Evolutionary conservation across 805 yeast genomes (phyloP).

Genomic region (Metschnikowia santaceciliae): DNA sequence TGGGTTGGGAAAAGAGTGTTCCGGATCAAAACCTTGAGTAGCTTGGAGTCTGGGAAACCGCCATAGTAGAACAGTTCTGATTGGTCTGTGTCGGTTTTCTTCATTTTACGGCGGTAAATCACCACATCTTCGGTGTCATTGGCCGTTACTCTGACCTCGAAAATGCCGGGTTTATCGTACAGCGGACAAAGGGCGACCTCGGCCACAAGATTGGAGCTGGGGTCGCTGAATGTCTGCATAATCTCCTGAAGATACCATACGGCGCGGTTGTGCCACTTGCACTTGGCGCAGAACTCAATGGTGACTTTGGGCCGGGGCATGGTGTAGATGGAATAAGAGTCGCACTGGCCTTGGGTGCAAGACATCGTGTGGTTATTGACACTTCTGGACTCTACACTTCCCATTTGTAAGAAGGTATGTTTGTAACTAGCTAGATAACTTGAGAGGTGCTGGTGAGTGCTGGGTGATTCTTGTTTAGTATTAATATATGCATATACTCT

Average conservation of each 20-base stretch:
- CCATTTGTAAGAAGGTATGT: too few species aligned
- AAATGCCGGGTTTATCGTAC: slow-evolving; percentile 22
- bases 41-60: slow-evolving; percentile 87
- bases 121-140: slow-evolving; percentile 9
- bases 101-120: slow-evolving; percentile 56
- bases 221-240: slow-evolving; percentile 70
- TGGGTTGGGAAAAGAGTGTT: slow-evolving; percentile 52
- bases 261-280: slow-evolving; percentile 88
- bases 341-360: background rate
- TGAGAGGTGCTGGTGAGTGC: too few species aligned
- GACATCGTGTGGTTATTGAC: background rate
- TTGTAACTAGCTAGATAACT: too few species aligned
- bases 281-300: slow-evolving; percentile 73
- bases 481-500: background rate
- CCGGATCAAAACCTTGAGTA: slow-evolving; percentile 64
- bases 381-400: background rate
- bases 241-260: slow-evolving; percentile 86
- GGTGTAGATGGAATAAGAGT: background rate
- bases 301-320: slow-evolving; percentile 49
- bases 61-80: slow-evolving; percentile 39
- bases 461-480: background rate
- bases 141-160: slow-evolving; percentile 12
- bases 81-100: slow-evolving; percentile 28
- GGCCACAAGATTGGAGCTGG: slow-evolving; percentile 35
- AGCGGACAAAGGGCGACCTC: slow-evolving; percentile 24